Base-by-base conservation (phyloP, 1,284 basidiomycete species). In the Pseudozyma flocculosa region DNA sequence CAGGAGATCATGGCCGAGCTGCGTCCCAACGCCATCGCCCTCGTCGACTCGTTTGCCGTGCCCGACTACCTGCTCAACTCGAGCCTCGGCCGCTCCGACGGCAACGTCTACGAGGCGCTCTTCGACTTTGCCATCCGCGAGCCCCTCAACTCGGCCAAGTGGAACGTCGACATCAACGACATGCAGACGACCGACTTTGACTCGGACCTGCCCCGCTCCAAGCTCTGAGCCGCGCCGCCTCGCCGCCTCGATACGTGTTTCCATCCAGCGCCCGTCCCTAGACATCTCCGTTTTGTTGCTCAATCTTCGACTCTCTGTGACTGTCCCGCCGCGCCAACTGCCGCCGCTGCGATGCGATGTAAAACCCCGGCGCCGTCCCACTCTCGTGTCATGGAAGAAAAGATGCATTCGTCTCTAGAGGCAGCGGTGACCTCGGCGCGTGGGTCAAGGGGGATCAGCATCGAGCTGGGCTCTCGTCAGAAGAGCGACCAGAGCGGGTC, bases 11-110 rank as follows among this genome's bases (percentile, higher is more conserved):
- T 79, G 50, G 70, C 72, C 17, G 65, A 70, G 43, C 48, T 80
- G 22, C 58, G 79, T 5, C 79, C 79, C 38, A 72, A 79, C 48
- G 78, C 78, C 19, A 62, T 72, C 3, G 53, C 68, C 10, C 61
- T 72, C 15, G 65, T 68, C 32, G 79, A 79, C 54, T 50, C 71
- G 11, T 79, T 76, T 48, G 74, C 73, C 9, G 46, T 78, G 15
- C 72, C 76, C 8, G 79, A 80, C 62, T 80, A 71, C 59, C 54
- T 78, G 14, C 68, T 80, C 50, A 78, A 78, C 63, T 78, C 75
- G 39, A 72, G 71, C 7, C 69, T 80, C 7, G 79, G 79, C 23
- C 46, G 75, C n/a, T 67, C 54, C 13, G 75, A 80, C 46, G 79
- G 78, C 36, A 64, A 74, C 37, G 76, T 75, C 15, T 75, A 75